Base-by-base conservation (phyloP, 371 early-diverging fungal genomes). In the Blyttiomyces sp. region DNA sequence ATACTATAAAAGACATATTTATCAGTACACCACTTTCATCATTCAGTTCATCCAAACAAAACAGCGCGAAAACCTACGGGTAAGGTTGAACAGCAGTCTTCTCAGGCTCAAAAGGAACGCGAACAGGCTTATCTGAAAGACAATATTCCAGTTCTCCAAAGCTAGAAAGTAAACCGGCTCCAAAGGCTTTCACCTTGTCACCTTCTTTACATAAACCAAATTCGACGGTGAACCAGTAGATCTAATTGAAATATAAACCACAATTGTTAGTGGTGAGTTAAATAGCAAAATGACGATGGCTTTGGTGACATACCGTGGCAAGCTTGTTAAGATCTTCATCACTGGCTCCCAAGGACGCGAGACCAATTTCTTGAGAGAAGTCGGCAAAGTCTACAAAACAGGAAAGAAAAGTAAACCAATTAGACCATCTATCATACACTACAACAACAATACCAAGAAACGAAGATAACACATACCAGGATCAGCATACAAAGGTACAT, bases 191-290 rank as follows among this genome's bases (percentile, higher is more conserved):
- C 43, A 93, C 69, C 61, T 86, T 82, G 27, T 74, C 68, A 16
- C 83, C 88, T 72, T 97, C 90, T 53, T 86, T 84, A 69, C 92
- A 92, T 33, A 97, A 70, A 19, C 98, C 98, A 79, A 95, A 95
- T 73, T 96, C 96, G 2, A 94, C 92, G 19, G 94, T 92, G 67
- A 92, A 94, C 93, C 94, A 92, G 70, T 89, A 92, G 50, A 95
- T 92, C 57, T 46, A 3, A 19, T 43, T 4, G 17, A 46, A 61
- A n/a, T n/a, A 39, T n/a, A n/a, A n/a, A n/a, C n/a, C n/a, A n/a
- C n/a, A n/a, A n/a, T n/a, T n/a, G n/a, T n/a, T n/a, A n/a, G n/a
- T n/a, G n/a, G n/a, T n/a, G n/a, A n/a, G n/a, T n/a, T n/a, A 16
- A 64, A 32, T 13, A 21, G 32, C 5, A 43, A 26, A 3, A 48